Conservation (phyloP, 768 basidiomycete genomes). For the Boletus sensibilis region DNA sequence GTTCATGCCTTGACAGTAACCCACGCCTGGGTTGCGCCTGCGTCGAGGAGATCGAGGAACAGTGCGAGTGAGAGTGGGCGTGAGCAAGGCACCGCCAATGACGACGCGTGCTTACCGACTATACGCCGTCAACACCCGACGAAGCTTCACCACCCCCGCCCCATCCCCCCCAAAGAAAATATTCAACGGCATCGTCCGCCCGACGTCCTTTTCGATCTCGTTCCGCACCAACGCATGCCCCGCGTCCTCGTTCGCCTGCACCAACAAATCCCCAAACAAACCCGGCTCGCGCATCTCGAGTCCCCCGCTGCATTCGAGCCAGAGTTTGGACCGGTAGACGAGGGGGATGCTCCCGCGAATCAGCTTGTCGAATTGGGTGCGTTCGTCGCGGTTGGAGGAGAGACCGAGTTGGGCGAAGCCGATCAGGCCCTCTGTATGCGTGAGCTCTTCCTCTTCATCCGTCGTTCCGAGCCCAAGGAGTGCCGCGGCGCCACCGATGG, state of each 20-base stretch:
- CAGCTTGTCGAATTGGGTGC: slow-evolving; percentile 75
- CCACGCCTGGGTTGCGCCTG: slow-evolving; percentile 89
- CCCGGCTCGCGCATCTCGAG: slow-evolving; percentile 92
- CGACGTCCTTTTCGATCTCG: slow-evolving; percentile 97
- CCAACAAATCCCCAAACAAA: slow-evolving; percentile 81
- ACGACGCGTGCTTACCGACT: slow-evolving; percentile 61
- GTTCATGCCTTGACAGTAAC: slow-evolving; percentile 96
- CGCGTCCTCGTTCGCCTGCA: slow-evolving; percentile 42
- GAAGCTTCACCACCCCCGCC: slow-evolving; percentile 86
- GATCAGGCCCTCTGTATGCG: slow-evolving; percentile 82
- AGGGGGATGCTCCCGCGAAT: slow-evolving; percentile 88
- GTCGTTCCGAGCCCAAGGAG: slow-evolving; percentile 66
- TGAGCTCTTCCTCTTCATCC: slow-evolving; percentile 69
- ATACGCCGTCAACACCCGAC: slow-evolving; percentile 88
- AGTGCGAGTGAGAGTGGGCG: neutral
- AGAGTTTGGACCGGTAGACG: slow-evolving; percentile 81
- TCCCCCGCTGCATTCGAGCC: slow-evolving; percentile 92
- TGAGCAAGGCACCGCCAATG: neutral
- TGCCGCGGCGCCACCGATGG: slow-evolving; percentile 53
- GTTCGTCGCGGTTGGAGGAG: slow-evolving; percentile 66
- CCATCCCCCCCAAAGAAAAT: slow-evolving; percentile 98
- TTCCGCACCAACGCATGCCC: slow-evolving; percentile 48
- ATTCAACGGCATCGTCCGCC: slow-evolving; percentile 89
- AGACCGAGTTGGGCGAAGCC: slow-evolving; percentile 88
- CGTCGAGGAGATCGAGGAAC: neutral